Evolutionary conservation across 1,284 basidiomycete species (phyloP).

Genomic region (Ustilago vetiveriae): DNA sequence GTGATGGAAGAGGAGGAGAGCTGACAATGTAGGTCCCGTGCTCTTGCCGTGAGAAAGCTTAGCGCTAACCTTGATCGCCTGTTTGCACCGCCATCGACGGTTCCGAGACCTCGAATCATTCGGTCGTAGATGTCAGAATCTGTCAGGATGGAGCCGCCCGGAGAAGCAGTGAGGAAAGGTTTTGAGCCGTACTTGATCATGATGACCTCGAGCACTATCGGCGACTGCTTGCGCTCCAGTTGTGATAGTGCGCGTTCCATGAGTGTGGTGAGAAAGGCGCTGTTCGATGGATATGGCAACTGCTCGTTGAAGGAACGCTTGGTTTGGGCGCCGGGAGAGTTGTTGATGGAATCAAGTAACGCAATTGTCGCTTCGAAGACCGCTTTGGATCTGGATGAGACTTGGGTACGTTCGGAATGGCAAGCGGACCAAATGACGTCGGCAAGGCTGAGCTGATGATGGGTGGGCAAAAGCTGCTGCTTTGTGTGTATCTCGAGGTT

Average conservation of each 20-base stretch:
- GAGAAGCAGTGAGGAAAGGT: conserved; percentile 20
- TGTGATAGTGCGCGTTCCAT: conserved; percentile 26
- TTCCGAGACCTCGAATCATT: conserved; percentile 42
- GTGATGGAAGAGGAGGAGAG: conserved; percentile 14
- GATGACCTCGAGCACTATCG: conserved; percentile 40
- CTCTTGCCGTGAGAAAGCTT: conserved; percentile 28
- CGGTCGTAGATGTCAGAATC: conserved; percentile 41
- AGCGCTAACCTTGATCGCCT: conserved; percentile 32
- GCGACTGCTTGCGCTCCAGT: conserved; percentile 46
- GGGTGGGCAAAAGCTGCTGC: conserved; percentile 18
- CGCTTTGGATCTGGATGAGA: conserved; percentile 31
- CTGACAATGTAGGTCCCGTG: conserved; percentile 19
- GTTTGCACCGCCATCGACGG: conserved; percentile 42
- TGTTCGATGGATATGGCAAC: conserved; percentile 21
- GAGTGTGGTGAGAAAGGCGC: conserved; percentile 25
- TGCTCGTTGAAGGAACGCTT: not conserved
- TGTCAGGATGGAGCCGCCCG: conserved; percentile 6
- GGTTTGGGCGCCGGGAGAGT: not conserved
- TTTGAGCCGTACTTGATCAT: conserved; percentile 38
- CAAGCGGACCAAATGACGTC: conserved; percentile 49
- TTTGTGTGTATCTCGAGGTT: conserved; percentile 6
- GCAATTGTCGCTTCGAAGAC: conserved; percentile 32
- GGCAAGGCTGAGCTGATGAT: conserved; percentile 35
- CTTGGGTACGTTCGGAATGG: conserved; percentile 35
- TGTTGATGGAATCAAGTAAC: conserved; percentile 19